Base-by-base conservation (phyloP, 306 rosid species). In the Cicer chorassanicum region DNA sequence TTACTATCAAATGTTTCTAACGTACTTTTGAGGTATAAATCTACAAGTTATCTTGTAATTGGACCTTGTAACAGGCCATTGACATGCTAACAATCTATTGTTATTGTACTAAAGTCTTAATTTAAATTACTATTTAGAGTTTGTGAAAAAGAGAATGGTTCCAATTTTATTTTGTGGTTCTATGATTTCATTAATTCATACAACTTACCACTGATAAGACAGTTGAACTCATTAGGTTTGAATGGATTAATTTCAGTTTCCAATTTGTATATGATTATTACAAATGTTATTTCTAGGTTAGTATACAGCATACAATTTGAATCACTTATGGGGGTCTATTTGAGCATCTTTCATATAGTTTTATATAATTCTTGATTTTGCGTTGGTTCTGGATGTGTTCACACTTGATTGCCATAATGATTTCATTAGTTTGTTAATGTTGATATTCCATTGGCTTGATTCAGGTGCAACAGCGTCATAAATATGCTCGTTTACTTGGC, bases 401-500 rank as follows among this genome's bases (percentile, higher is more conserved):
- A 38, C 43, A 34, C 19, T 60, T 7, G 53, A 11, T 60, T 66
- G 54, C 12, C 44, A 62, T 65, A 69, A n/a, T 78, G 19, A 60
- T 60, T 36, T 69, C 53, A 19, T 65, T 46, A 24, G 44, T 43
- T 50, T 65, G 16, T 78, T 43, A 18, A 56, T 53, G 72, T 42
- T 70, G 54, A 59, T 62, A 74, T 70, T 68, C 45, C 48, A 49
- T 82, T 72, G 76, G 59, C 34, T 67, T 78, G 80, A 72, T 86
- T 76, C 84, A 94, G 99, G 96, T 92, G 65, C 92, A 92, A 64
- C 77, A 87, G 45, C 96, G 99, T 65, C 96, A 94, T 86, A 94
- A 89, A 77, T 84, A 87, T 84, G 93, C 99, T 48, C 93, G 92
- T 43, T 81, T 94, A 82, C 96, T 92, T 62, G 96, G 96, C 80